These are phyloP conservation scores for Amborella trichopoda DNA, from an alignment of 164 flowering plant genomes.

Conservation along the genomic window DNA sequence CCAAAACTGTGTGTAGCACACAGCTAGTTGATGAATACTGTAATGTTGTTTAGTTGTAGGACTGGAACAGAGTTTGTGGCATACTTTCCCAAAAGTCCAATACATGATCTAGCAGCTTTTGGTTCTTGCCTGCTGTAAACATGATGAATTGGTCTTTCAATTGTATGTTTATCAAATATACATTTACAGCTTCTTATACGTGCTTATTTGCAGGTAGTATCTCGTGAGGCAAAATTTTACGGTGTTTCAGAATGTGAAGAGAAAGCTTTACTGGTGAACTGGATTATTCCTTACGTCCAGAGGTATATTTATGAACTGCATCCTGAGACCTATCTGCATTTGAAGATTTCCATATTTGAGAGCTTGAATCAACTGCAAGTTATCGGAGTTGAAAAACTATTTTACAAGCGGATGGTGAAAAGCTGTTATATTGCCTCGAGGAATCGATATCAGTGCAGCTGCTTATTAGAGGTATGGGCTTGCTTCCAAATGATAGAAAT, in stretches of 20 bases:
- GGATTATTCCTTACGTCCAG: slow-evolving; percentile 95
- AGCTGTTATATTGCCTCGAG: slow-evolving; percentile 32
- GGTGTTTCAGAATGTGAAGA: slow-evolving; percentile 30
- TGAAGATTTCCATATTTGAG: slow-evolving; percentile 40
- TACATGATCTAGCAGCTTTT: too few relatives aligned
- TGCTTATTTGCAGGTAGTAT: slow-evolving; percentile 41
- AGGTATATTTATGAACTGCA: slow-evolving; percentile 52
- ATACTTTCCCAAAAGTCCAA: background rate
- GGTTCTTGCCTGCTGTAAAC: too few relatives aligned
- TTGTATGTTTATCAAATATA: too few relatives aligned
- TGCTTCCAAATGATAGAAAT: too few relatives aligned
- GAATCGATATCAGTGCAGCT: slow-evolving; percentile 43
- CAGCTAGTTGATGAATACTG: too few relatives aligned
- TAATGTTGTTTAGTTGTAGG: background rate
- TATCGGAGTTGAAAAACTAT: slow-evolving; percentile 58
- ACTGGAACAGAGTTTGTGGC: background rate
- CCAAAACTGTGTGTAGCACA: too few relatives aligned
- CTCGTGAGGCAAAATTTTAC: slow-evolving; percentile 66
- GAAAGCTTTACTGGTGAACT: slow-evolving; percentile 46
- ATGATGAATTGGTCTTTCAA: too few relatives aligned
- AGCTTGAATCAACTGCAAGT: slow-evolving; percentile 30
- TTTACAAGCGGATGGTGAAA: slow-evolving; percentile 48
- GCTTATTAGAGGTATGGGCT: slow-evolving; percentile 60
- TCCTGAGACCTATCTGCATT: slow-evolving; percentile 38
- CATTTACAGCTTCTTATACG: background rate